Base-by-base conservation (phyloP, 441 rosid genomes). In the Brassica hybrid region DNA sequence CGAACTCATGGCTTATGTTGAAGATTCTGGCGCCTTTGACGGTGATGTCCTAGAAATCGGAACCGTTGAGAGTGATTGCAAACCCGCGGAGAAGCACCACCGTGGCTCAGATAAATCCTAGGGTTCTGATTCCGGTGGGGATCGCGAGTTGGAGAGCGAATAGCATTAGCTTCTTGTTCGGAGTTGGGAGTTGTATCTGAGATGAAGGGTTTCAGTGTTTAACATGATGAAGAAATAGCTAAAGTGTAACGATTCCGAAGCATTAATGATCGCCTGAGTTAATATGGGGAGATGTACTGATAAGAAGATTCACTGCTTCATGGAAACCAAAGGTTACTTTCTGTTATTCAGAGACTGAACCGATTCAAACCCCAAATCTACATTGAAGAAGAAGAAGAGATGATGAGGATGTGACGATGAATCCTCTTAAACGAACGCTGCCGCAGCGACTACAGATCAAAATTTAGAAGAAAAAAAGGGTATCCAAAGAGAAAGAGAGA, bases 51-150 rank as follows among this genome's bases (percentile, higher is more conserved):
- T 97, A 94, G 76, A 94, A 92, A 81, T 94, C 98, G 2, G 94
- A 86, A 41, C 78, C 79, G 41, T 94, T 97, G 45, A 94, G 84
- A 9, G 92, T 85, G 65, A 92, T 88, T 0, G 98, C 98, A 63
- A 94, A 94, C n/a, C 98, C 98, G 4, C 98, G 94, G 0, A 94
- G 88, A 27, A 94, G 95, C 66, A 94, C 97, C 48, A 94, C 27
- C 27, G 27, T 25, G 27, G 27, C 27, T 25, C 27, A 25, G 72
- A 94, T 91, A 74, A 94, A 94, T 0, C 98, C 95, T 0, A 94
- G 88, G 6, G 98, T 86, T 70, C 98, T 97, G 1, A 94, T 94
- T 94, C 85, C 98, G 3, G 91, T 78, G 57, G 34, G 6, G 6
- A 92, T 84, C 0, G 97, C 94, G 8, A 94, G 93, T 19, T 91